Percentiles rank a stretch among this genome's conserved stretches.
Conservation (phyloP, 495 filamentous ascomycete species). For the Amorphotheca resinae region DNA sequence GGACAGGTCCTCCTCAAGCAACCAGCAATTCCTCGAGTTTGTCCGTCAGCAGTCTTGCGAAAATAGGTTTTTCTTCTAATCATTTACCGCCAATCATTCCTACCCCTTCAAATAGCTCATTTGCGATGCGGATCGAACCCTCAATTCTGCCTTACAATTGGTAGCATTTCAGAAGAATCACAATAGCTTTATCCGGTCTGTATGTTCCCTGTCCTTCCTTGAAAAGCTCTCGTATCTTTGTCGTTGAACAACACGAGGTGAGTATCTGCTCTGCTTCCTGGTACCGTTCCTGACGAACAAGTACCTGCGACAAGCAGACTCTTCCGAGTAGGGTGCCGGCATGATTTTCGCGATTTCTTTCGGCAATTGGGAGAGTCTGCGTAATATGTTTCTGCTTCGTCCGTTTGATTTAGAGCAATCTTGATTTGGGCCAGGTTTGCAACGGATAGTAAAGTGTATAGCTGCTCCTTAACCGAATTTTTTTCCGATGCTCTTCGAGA, state of each 20-base stretch:
- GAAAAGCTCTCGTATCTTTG: background rate
- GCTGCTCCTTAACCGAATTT: slow-evolving; percentile 21
- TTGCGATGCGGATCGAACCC: background rate
- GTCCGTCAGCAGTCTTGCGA: background rate
- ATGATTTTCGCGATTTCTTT: slow-evolving; percentile 26
- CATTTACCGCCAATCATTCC: background rate
- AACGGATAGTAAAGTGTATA: slow-evolving; percentile 20
- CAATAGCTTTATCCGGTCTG: background rate
- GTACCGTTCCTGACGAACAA: slow-evolving; percentile 13
- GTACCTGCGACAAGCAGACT: slow-evolving; percentile 15
- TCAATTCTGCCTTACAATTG: background rate
- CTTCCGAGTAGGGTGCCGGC: slow-evolving; percentile 23
- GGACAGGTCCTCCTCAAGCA: background rate
- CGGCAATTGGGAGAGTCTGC: slow-evolving; percentile 18
- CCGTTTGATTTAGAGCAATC: slow-evolving; percentile 12
- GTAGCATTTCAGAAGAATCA: background rate
- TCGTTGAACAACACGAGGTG: slow-evolving; percentile 3
- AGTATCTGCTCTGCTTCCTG: slow-evolving; percentile 24
- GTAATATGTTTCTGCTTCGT: slow-evolving; percentile 24
- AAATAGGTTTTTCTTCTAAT: background rate
- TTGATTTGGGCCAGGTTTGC: slow-evolving; percentile 19
- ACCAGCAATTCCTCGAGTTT: background rate
- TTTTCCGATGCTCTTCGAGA: slow-evolving; percentile 12
- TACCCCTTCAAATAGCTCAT: background rate
- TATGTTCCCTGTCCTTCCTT: background rate